Conservation (phyloP, 106 monocot genomes). For the Hemerocallis citrina region DNA sequence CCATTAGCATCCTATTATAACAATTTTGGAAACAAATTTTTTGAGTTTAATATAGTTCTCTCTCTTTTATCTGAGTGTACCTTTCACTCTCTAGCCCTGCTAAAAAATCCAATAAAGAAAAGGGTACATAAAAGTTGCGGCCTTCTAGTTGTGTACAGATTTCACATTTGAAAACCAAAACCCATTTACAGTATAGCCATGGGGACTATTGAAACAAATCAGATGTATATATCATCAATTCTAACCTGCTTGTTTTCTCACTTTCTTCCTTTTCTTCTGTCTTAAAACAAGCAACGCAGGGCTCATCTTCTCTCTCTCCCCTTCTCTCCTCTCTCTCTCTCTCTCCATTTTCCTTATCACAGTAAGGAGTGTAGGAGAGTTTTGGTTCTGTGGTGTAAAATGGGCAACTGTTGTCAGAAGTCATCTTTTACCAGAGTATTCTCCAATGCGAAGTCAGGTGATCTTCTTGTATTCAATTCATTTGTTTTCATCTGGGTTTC, state of each 20-base stretch:
- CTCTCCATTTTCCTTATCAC: background rate
- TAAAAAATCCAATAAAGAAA: too few species aligned
- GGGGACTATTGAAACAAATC: too few species aligned
- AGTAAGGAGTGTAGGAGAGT: background rate
- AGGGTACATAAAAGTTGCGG: too few species aligned
- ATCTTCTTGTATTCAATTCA: background rate
- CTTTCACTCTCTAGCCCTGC: too few species aligned
- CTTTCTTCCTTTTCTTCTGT: background rate
- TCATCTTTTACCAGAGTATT: constrained; percentile 4
- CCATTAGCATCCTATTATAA: too few species aligned
- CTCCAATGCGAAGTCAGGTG: constrained; percentile 10
- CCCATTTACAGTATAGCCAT: too few species aligned
- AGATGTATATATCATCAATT: background rate
- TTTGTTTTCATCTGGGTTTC: background rate
- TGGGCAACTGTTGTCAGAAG: constrained; percentile 6
- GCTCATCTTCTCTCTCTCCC: background rate
- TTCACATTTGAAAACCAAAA: background rate
- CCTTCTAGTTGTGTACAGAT: too few species aligned
- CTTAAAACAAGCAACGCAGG: background rate
- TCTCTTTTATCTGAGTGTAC: too few species aligned
- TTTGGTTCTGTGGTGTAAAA: background rate
- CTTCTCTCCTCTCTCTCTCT: background rate
- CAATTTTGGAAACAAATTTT: too few species aligned
- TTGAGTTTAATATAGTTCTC: too few species aligned
- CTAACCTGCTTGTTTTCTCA: background rate